Percentiles rank a stretch among this genome's conserved stretches.
Conservation (phyloP, 1,139 yeast species). For the Hansenula lynferdii region DNA sequence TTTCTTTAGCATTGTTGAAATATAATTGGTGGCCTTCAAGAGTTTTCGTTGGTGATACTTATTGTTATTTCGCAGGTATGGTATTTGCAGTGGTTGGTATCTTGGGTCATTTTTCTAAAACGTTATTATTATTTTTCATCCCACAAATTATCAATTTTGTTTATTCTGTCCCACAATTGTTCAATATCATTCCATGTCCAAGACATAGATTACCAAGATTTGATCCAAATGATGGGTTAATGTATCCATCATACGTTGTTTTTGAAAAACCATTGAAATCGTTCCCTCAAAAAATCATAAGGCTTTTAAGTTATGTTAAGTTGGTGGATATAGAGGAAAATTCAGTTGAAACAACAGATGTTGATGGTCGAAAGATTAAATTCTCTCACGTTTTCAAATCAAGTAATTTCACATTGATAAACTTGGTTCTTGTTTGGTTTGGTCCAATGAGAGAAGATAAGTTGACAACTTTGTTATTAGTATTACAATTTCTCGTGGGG, state of each 20-base stretch:
- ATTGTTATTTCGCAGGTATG: slow-evolving; percentile 98
- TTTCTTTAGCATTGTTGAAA: slow-evolving; percentile 67
- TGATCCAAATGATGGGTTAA: slow-evolving; percentile 58
- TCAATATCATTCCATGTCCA: slow-evolving; percentile 87
- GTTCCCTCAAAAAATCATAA: slow-evolving; percentile 29
- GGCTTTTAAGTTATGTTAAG: slow-evolving; percentile 29
- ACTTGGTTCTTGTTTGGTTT: slow-evolving; percentile 72
- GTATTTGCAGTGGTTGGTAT: slow-evolving; percentile 97
- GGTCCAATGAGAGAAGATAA: slow-evolving; percentile 89
- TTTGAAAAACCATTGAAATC: slow-evolving; percentile 30
- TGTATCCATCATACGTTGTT: slow-evolving; percentile 70
- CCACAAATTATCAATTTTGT: slow-evolving; percentile 90
- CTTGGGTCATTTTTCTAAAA: slow-evolving; percentile 92
- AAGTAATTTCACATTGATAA: slow-evolving; percentile 89
- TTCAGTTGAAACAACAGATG: too few species aligned
- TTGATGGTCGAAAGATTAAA: slow-evolving; percentile 32
- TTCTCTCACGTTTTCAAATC: too few species aligned
- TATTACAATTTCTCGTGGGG: slow-evolving; percentile 63
- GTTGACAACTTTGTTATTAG: slow-evolving; percentile 56
- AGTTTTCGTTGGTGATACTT: slow-evolving; percentile 97
- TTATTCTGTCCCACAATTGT: slow-evolving; percentile 87
- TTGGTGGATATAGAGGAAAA: slow-evolving; percentile 45
- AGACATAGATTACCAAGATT: slow-evolving; percentile 88
- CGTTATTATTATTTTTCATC: slow-evolving; percentile 74
- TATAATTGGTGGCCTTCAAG: slow-evolving; percentile 88